These are phyloP conservation scores for Xerocomus nothofagi DNA, from an alignment of 1,284 basidiomycete species.

Conservation along the genomic window DNA sequence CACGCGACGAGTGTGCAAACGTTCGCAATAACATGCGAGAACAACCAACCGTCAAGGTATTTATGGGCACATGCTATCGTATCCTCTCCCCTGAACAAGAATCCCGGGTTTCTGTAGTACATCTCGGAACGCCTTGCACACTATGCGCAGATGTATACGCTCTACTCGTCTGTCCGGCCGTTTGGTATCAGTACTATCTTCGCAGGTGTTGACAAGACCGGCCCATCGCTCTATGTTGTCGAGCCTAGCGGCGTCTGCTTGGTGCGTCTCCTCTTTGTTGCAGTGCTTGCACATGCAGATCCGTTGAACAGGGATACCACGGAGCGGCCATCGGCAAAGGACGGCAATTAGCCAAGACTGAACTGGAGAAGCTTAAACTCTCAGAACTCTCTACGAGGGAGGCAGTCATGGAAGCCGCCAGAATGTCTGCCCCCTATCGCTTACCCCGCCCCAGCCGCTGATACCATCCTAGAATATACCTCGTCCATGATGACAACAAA, in stretches of 20 bases:
- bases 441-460: constrained; percentile 6
- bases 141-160: constrained; percentile 95
- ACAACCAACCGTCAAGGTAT: constrained; percentile 80
- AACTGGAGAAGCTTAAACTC: constrained; percentile 94
- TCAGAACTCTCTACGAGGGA: constrained; percentile 76
- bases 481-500: constrained; percentile 96
- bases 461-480: constrained; percentile 74
- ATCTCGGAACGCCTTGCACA: constrained; percentile 84
- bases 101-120: constrained; percentile 45
- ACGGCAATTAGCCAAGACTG: constrained; percentile 95
- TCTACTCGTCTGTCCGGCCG: constrained; percentile 97
- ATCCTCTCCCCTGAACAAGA: not conserved
- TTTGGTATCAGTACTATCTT: constrained; percentile 95
- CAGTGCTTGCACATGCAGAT: constrained; percentile 6
- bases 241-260: constrained; percentile 96
- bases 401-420: constrained; percentile 91
- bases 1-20: constrained; percentile 81
- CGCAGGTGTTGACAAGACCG: constrained; percentile 86
- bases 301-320: constrained; percentile 74
- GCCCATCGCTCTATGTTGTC: constrained; percentile 87
- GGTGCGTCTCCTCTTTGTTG: constrained; percentile 45
- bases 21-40: constrained; percentile 78
- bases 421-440: constrained; percentile 68
- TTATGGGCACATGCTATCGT: constrained; percentile 25
- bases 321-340: constrained; percentile 97